Conservation (phyloP, 441 rosid genomes). For the Populus hybrid region DNA sequence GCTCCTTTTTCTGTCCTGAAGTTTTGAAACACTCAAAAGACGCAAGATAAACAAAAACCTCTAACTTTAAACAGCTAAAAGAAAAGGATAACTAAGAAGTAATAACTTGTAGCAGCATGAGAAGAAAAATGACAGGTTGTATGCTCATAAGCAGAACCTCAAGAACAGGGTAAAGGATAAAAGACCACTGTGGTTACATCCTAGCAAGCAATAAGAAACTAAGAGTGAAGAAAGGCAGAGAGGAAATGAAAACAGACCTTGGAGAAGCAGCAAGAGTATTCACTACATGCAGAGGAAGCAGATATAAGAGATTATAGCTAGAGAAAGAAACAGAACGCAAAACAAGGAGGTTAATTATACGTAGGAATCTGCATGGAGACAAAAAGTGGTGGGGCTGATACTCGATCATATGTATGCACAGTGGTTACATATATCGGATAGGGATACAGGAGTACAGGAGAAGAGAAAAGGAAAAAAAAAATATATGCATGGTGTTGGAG, state of each 20-base stretch:
- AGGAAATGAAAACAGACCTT: neutral
- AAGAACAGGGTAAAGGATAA: neutral
- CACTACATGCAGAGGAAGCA: neutral
- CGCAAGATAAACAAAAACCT: neutral
- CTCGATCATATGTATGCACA: no score
- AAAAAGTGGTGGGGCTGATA: neutral
- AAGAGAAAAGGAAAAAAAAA: no score
- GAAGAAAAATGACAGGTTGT: neutral
- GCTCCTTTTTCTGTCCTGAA: no score
- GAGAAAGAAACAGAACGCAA: neutral
- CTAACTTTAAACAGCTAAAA: neutral
- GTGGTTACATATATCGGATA: neutral
- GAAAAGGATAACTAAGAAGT: no score
- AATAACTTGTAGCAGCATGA: no score
- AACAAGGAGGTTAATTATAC: neutral
- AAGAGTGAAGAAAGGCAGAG: neutral
- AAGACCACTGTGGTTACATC: neutral
- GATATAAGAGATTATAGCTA: neutral
- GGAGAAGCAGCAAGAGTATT: neutral
- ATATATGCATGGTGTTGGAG: slow-evolving; percentile 7
- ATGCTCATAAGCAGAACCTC: neutral
- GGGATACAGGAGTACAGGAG: neutral
- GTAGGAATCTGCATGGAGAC: neutral
- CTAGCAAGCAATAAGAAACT: neutral
- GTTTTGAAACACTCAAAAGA: neutral